phyloP scores from a whole-genome alignment of 495 filamentous ascomycete genomes.

The Aspergillus mulundensis region DNA sequence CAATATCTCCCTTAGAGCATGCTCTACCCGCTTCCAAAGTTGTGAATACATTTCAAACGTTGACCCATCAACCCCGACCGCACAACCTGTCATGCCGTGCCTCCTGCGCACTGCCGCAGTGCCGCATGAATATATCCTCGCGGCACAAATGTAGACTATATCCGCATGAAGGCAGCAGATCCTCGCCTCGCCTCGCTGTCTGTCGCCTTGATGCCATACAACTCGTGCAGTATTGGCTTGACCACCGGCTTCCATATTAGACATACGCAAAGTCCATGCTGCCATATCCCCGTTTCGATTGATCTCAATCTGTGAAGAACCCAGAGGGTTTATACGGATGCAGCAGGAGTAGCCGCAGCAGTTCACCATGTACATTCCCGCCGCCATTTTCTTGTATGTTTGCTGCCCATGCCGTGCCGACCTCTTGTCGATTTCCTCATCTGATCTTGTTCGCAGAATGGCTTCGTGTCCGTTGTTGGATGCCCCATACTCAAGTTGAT shows the following conservation, averaged over 20 bases:
- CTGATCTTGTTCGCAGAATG: slow-evolving; percentile 55
- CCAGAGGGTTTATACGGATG: slow-evolving; percentile 29
- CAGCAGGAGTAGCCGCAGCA: slow-evolving; percentile 39
- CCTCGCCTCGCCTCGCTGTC: slow-evolving; percentile 75
- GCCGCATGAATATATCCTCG: slow-evolving; percentile 84
- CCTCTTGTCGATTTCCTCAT: slow-evolving; percentile 34
- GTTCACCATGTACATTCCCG: slow-evolving; percentile 45
- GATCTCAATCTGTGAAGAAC: slow-evolving; percentile 37
- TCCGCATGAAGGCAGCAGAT: slow-evolving; percentile 76
- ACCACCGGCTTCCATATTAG: slow-evolving; percentile 74
- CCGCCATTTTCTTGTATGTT: slow-evolving; percentile 49
- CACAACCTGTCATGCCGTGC: slow-evolving; percentile 70
- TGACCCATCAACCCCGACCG: slow-evolving; percentile 89
- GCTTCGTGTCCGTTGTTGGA: slow-evolving; percentile 90
- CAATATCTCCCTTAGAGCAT: slow-evolving; percentile 56
- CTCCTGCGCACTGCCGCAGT: slow-evolving; percentile 89
- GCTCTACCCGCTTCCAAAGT: slow-evolving; percentile 77
- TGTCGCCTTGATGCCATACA: slow-evolving; percentile 59
- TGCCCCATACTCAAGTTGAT: slow-evolving; percentile 97
- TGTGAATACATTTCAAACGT: slow-evolving; percentile 93
- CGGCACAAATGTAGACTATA: slow-evolving; percentile 82
- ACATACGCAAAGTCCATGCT: slow-evolving; percentile 80
- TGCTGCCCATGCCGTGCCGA: slow-evolving; percentile 43
- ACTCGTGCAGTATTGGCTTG: slow-evolving; percentile 64
- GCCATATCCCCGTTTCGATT: slow-evolving; percentile 63